Evolutionary conservation across 2,329 filamentous ascomycete species (phyloP).

Genomic region (Xylariaceae sp.): DNA sequence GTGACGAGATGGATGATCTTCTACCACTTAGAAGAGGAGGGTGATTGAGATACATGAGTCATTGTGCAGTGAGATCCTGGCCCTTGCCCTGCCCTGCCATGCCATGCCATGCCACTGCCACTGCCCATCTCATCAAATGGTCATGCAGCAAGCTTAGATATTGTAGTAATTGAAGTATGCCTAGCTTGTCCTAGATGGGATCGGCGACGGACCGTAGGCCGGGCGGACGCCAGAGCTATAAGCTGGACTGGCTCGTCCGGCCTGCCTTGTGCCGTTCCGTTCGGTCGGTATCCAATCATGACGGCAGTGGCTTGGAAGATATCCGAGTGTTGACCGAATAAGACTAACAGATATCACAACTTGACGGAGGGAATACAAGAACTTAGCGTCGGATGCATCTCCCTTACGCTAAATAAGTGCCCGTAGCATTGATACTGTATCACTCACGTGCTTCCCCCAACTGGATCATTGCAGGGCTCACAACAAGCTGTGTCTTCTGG

Average conservation of each 20-base stretch:
- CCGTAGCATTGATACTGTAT: too few species aligned
- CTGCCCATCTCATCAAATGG: background rate
- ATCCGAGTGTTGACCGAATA: too few species aligned
- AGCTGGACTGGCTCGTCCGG: background rate
- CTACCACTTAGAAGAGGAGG: background rate
- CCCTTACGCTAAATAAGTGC: too few species aligned
- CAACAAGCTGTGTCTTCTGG: too few species aligned
- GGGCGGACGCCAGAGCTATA: background rate
- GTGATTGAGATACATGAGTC: background rate
- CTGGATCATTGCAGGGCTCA: background rate
- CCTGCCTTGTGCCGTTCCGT: conserved; percentile 17
- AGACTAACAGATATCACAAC: too few species aligned
- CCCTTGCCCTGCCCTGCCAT: too few species aligned
- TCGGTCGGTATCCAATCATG: conserved; percentile 32
- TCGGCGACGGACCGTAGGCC: background rate
- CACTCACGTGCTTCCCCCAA: conserved; percentile 5
- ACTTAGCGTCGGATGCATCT: too few species aligned
- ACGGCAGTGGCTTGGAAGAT: background rate
- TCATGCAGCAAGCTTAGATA: background rate
- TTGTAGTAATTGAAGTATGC: too few species aligned
- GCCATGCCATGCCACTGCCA: too few species aligned
- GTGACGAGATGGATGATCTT: conserved; percentile 7
- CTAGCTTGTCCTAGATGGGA: background rate
- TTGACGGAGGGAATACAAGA: too few species aligned
- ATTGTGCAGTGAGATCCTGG: background rate